Evolutionary conservation across 2,329 filamentous ascomycete genomes (phyloP).

Genomic region (Fusarium xyrophilum): DNA sequence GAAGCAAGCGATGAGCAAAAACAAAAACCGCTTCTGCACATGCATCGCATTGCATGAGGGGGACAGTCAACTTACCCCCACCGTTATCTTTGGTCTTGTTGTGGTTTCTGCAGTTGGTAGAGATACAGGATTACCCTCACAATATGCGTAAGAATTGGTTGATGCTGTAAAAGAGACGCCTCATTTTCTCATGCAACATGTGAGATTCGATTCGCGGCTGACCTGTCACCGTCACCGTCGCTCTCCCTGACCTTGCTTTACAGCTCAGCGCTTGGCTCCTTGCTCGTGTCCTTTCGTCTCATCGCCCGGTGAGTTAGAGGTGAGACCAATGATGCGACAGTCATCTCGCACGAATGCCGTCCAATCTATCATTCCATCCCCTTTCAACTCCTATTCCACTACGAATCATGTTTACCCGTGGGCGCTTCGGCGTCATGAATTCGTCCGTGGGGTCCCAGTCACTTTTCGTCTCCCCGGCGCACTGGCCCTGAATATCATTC

Average conservation of each 20-base stretch:
- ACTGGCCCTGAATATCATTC: constrained; percentile 34
- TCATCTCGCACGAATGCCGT: constrained; percentile 27
- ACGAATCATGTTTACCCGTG: constrained; percentile 30
- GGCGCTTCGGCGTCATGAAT: constrained; percentile 28
- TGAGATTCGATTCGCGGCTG: constrained; percentile 20
- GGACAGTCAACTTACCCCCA: constrained; percentile 21
- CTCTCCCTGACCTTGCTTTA: constrained; percentile 5
- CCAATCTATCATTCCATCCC: constrained; percentile 13
- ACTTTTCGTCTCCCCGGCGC: constrained; percentile 23
- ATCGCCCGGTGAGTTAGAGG: neutral
- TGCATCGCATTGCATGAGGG: constrained; percentile 24
- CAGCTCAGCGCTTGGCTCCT: constrained; percentile 1
- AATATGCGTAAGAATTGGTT: constrained; percentile 37
- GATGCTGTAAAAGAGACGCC: constrained; percentile 5
- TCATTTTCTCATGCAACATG: constrained; percentile 13
- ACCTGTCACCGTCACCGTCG: constrained; percentile 14
- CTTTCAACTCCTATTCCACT: constrained; percentile 15
- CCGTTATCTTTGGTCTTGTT: constrained; percentile 28
- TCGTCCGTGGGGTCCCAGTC: constrained; percentile 29
- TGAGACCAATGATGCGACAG: constrained; percentile 20
- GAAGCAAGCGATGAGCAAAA: constrained; percentile 19
- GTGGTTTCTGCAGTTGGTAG: constrained; percentile 21
- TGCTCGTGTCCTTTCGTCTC: constrained; percentile 21
- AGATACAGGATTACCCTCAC: constrained; percentile 35
- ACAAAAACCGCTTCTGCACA: constrained; percentile 8